Evolutionary conservation across 257 asterid species (phyloP).

Genomic region (Eucommia ulmoides): DNA sequence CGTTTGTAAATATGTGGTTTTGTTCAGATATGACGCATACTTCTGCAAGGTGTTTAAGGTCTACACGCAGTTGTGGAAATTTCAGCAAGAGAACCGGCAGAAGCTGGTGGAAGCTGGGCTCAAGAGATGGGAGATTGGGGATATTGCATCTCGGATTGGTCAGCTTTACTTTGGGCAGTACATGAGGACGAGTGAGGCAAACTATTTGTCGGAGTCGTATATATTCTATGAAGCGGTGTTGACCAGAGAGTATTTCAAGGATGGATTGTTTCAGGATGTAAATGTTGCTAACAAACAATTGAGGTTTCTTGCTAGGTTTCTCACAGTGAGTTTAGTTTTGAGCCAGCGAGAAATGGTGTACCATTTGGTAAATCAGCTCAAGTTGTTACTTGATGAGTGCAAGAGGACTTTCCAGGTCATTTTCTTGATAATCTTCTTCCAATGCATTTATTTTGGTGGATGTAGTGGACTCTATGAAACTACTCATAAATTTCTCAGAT

Average conservation of each 20-base stretch:
- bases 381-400: conserved; percentile 88
- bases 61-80: conserved; percentile 91
- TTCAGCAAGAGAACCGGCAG: conserved; percentile 90
- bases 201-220: conserved; percentile 72
- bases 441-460: too few relatives aligned
- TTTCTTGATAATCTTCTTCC: too few relatives aligned
- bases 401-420: conserved; percentile 78
- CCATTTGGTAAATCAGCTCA: conserved; percentile 87
- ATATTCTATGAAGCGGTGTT: conserved; percentile 85
- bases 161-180: conserved; percentile 98
- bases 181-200: conserved; percentile 98
- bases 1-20: conserved; percentile 1
- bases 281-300: conserved; percentile 74
- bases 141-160: conserved; percentile 92
- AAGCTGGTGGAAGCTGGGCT: conserved; percentile 90
- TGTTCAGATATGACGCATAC: conserved; percentile 76
- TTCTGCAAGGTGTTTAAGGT: conserved; percentile 87
- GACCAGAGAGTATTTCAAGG: conserved; percentile 92
- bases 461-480: too few relatives aligned
- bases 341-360: conserved; percentile 74
- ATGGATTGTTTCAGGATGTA: conserved; percentile 79
- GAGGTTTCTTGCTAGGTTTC: conserved; percentile 86
- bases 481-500: too few relatives aligned
- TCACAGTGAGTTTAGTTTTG: conserved; percentile 79
- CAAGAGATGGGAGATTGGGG: conserved; percentile 99